Conservation (phyloP, 257 asterid genomes). For the Anisodus acutangulus region DNA sequence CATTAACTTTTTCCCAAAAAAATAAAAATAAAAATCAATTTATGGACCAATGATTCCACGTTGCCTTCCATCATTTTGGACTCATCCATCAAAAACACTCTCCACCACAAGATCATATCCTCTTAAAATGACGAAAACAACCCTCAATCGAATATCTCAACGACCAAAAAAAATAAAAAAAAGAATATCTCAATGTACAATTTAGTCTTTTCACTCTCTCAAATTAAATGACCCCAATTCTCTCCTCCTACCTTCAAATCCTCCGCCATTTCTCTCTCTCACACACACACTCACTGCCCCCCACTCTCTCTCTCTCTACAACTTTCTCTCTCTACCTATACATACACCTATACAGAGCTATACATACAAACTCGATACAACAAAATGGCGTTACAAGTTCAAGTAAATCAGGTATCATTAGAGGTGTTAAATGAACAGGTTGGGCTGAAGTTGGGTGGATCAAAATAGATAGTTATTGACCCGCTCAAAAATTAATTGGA, state of each 20-base stretch:
- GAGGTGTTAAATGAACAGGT: no score
- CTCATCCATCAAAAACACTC: neutral
- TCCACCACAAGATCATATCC: neutral
- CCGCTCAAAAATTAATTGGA: no score
- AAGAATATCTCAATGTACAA: slow-evolving; percentile 37
- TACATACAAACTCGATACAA: neutral
- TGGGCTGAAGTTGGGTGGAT: no score
- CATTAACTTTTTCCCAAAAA: neutral
- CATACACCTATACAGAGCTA: neutral
- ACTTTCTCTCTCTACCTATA: slow-evolving; percentile 15
- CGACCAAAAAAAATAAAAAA: neutral
- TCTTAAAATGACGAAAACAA: neutral
- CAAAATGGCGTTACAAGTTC: slow-evolving; percentile 75
- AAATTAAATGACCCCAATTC: slow-evolving; percentile 38
- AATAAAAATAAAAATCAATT: neutral
- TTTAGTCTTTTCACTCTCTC: slow-evolving; percentile 37
- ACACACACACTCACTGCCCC: neutral
- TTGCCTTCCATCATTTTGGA: neutral
- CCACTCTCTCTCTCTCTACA: neutral
- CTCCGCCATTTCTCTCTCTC: slow-evolving; percentile 30
- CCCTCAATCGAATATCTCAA: neutral
- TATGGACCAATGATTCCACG: slow-evolving; percentile 19
- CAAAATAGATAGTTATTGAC: no score
- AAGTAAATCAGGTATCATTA: slow-evolving; percentile 40
- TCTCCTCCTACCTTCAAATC: slow-evolving; percentile 28